A percentile compares a stretch with the other conserved stretches of the same genome.
Evolutionary conservation across 2,329 filamentous ascomycete genomes (phyloP).

Genomic region (Aspergillus ochraceoroseus): DNA sequence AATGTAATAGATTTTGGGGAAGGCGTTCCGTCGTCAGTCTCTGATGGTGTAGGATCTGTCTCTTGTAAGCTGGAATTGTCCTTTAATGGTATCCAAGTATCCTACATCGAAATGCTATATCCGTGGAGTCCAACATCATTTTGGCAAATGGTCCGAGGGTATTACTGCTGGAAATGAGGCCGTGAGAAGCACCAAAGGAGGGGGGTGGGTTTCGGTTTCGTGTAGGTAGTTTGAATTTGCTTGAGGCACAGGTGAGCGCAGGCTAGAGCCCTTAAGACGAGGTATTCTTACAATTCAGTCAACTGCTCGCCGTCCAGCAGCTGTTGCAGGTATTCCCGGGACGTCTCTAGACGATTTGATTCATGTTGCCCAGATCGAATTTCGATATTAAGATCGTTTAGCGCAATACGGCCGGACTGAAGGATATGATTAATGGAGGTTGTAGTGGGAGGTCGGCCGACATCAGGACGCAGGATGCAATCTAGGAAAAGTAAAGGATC

Average conservation of each 20-base stretch:
- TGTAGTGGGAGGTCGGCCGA: slow-evolving; percentile 40
- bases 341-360: slow-evolving; percentile 64
- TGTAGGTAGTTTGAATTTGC: slow-evolving; percentile 43
- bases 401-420: slow-evolving; percentile 47
- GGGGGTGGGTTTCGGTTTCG: slow-evolving; percentile 22
- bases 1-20: slow-evolving; percentile 23
- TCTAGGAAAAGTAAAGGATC: slow-evolving; percentile 29
- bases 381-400: slow-evolving; percentile 68
- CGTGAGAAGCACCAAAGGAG: slow-evolving; percentile 20
- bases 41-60: slow-evolving; percentile 35
- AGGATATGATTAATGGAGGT: slow-evolving; percentile 47
- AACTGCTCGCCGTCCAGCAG: slow-evolving; percentile 65
- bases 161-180: slow-evolving; percentile 24
- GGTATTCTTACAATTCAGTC: slow-evolving; percentile 40
- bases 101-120: slow-evolving; percentile 45
- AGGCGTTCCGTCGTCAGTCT: slow-evolving; percentile 21
- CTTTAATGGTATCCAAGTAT: not conserved
- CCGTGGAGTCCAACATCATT: slow-evolving; percentile 49
- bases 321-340: slow-evolving; percentile 67
- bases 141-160: slow-evolving; percentile 51
- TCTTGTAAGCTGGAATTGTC: slow-evolving; percentile 16
- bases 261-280: slow-evolving; percentile 9
- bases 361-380: slow-evolving; percentile 52
- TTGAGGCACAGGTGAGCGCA: slow-evolving; percentile 22
- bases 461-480: slow-evolving; percentile 41